Base-by-base conservation (phyloP, 768 basidiomycete species). In the Psilocybe subaeruginosa region DNA sequence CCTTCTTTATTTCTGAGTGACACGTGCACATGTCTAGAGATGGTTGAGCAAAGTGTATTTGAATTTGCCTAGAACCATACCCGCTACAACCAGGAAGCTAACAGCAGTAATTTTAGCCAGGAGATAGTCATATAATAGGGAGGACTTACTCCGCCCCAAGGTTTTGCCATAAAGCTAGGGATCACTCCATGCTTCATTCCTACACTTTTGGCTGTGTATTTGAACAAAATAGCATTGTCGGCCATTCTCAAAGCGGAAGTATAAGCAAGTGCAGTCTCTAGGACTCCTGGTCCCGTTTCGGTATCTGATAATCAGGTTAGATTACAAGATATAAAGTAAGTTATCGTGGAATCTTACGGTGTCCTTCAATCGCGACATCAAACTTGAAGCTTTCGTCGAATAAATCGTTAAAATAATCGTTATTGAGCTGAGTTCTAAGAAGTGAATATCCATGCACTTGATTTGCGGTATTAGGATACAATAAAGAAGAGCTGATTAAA, bases 131-230 rank as follows among this genome's bases (percentile, higher is more conserved):
- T 3, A 54, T 1, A 48, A 7, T 41, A n/a, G 41, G 45, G 16
- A 57, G 35, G 11, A 78, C 90, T 70, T 69, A 95, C 95, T 69
- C 93, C 88, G 33, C 88, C 89, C 92, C 93, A 97, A 27, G 96
- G 96, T 69, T 98, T 98, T 0, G 96, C 95, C 97, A 98, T 99
- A 76, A 99, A 99, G 61, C 93, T 97, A 1, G 97, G 97, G 41
- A 94, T 84, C 58, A 99, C 80, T 8, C 91, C 92, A 64, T 91
- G 82, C 71, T 89, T 86, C 84, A 97, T 92, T 0, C 97, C 97
- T 2, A 97, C 77, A 61, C 93, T 93, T 80, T 98, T 98, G 2
- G 93, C 92, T 12, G 92, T 74, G 66, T 89, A 92, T 73, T 99
- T 99, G 85, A 93, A 99, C 50, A 99, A 77, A 55, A 89, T 83